Evolutionary conservation across 139 green algal genomes (phyloP).

Genomic region (Eudorina sp.): DNA sequence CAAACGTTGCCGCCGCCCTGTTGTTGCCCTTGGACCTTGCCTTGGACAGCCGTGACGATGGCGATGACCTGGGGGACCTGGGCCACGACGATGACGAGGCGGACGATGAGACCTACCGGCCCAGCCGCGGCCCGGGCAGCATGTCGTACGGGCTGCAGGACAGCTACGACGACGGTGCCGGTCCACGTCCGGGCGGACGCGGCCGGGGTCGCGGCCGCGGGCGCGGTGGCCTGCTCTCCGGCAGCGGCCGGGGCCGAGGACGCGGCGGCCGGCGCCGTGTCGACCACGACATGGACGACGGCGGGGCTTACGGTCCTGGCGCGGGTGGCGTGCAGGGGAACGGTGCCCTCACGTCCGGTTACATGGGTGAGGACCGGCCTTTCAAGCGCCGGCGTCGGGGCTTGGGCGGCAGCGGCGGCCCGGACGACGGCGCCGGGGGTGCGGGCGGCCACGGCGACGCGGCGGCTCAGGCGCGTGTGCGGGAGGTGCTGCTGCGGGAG

Average conservation of each 20-base stretch:
- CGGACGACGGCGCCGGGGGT: background rate
- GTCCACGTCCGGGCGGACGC: constrained; percentile 1
- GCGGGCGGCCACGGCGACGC: too few relatives aligned
- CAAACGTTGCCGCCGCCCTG: too few relatives aligned
- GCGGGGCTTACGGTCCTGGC: background rate
- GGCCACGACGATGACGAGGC: constrained; percentile 52
- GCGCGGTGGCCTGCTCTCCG: constrained; percentile 4
- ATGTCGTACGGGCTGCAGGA: constrained; percentile 1
- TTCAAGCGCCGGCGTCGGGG: constrained; percentile 40
- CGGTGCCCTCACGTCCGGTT: background rate
- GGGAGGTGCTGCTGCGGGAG: constrained; percentile 55
- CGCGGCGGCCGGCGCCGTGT: constrained; percentile 26
- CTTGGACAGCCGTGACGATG: constrained; percentile 14
- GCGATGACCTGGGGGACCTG: constrained; percentile 31
- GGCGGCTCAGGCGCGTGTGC: constrained; percentile 38
- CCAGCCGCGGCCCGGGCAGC: constrained; percentile 35
- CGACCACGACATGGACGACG: background rate
- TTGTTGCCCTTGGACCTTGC: background rate
- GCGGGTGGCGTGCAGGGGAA: background rate
- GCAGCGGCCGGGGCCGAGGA: constrained; percentile 22
- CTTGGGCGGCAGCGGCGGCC: background rate
- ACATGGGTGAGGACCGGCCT: constrained; percentile 4
- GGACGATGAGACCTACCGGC: constrained; percentile 44
- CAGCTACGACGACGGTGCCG: constrained; percentile 38
- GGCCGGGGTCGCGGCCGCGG: constrained; percentile 5